Evolutionary conservation across 2,329 filamentous ascomycete genomes (phyloP).

Genomic region (Geosmithia putterillii): DNA sequence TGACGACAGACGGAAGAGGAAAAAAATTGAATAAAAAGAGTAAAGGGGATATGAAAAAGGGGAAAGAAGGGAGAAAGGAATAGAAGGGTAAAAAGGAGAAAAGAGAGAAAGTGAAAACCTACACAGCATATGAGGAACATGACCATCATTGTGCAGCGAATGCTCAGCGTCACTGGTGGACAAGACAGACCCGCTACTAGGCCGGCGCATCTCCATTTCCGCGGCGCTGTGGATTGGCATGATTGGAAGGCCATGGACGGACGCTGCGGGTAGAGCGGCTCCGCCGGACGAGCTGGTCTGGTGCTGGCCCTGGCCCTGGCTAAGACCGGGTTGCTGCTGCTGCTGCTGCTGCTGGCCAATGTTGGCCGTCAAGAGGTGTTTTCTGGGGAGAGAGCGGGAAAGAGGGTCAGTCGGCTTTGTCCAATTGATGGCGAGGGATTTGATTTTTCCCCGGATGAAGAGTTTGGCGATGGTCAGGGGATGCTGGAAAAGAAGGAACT

Average conservation of each 20-base stretch:
- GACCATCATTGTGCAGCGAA: constrained; percentile 18
- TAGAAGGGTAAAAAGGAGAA: neutral
- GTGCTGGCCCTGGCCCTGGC: neutral
- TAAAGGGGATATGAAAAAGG: neutral
- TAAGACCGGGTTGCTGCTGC: neutral
- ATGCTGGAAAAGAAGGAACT: constrained; percentile 24
- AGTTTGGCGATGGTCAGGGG: neutral
- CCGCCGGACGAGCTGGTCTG: neutral
- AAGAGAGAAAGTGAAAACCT: constrained; percentile 3
- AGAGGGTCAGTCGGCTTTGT: neutral
- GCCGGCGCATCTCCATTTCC: constrained; percentile 23
- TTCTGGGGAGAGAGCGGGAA: constrained; percentile 17
- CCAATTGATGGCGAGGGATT: neutral
- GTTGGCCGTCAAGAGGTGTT: constrained; percentile 27
- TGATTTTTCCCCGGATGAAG: neutral
- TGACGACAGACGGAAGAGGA: too few relatives aligned
- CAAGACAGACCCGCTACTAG: constrained; percentile 20
- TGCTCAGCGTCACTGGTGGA: constrained; percentile 16
- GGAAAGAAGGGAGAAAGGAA: neutral
- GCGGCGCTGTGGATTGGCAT: constrained; percentile 22
- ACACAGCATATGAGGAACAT: constrained; percentile 25
- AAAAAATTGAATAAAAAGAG: neutral
- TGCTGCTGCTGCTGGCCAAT: constrained; percentile 16
- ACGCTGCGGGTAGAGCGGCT: neutral
- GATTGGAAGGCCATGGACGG: neutral